These are phyloP conservation scores for Penicillium bialowiezense DNA, from an alignment of 495 filamentous ascomycete genomes.

Conservation along the genomic window DNA sequence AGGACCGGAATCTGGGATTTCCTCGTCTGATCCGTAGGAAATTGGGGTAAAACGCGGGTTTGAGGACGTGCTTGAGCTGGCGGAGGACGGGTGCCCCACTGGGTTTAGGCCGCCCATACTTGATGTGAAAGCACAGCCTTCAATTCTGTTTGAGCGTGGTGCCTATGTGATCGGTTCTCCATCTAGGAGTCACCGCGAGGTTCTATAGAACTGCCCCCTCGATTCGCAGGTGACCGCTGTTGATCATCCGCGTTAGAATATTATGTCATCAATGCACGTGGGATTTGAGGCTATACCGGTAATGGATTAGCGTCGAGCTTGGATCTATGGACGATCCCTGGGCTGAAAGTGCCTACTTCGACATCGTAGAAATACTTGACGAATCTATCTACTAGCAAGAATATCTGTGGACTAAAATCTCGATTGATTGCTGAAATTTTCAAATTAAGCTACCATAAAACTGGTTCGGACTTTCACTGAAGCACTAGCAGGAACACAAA, in stretches of 20 bases:
- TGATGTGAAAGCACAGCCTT: not conserved
- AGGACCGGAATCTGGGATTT: slow-evolving; percentile 5
- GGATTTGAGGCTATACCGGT: not conserved
- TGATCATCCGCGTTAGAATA: not conserved
- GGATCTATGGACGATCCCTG: not conserved
- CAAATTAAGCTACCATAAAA: no score
- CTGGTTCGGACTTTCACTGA: not conserved
- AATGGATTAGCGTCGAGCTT: slow-evolving; percentile 1
- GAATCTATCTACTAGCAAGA: not conserved
- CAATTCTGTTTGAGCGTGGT: not conserved
- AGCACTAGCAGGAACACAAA: not conserved
- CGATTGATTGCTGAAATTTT: not conserved
- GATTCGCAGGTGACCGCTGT: slow-evolving; percentile 6
- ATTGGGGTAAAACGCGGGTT: slow-evolving; percentile 35
- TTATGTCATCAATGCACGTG: slow-evolving; percentile 7
- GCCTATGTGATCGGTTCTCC: not conserved
- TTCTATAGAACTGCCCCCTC: not conserved
- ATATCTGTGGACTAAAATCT: not conserved
- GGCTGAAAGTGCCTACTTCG: not conserved
- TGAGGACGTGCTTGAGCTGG: slow-evolving; percentile 28
- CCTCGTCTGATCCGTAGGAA: slow-evolving; percentile 33
- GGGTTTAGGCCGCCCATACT: slow-evolving; percentile 28
- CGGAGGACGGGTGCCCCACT: slow-evolving; percentile 27
- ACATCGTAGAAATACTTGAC: no score
- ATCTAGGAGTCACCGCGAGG: not conserved